These are phyloP conservation scores for Pyrus betulifolia DNA, from an alignment of 306 rosid species.

Conservation along the genomic window DNA sequence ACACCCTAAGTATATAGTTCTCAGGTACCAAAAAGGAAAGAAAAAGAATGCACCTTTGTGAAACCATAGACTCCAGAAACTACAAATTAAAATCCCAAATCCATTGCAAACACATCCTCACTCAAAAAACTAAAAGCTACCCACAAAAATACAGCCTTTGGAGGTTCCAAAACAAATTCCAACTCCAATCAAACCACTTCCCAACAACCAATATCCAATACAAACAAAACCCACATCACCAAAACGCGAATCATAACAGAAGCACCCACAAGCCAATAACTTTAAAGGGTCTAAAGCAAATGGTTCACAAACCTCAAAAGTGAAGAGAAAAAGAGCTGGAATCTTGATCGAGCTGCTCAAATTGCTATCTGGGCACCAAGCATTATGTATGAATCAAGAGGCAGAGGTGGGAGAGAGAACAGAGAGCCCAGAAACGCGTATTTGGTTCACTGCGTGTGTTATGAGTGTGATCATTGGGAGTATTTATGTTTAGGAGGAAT, in stretches of 20 bases:
- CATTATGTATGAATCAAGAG: conserved; percentile 18
- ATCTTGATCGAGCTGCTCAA: conserved; percentile 19
- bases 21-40: conserved; percentile 5
- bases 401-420: neutral
- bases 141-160: conserved; percentile 2
- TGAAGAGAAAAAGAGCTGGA: conserved; percentile 1
- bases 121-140: conserved; percentile 6
- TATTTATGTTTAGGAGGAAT: conserved; percentile 2
- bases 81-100: conserved; percentile 16
- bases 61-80: conserved; percentile 10
- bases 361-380: conserved; percentile 19
- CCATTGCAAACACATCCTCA: conserved; percentile 4
- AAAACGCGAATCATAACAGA: conserved; percentile 1
- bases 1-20: conserved; percentile 20
- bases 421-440: neutral
- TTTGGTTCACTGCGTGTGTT: neutral
- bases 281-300: neutral
- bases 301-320: conserved; percentile 32
- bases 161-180: conserved; percentile 10
- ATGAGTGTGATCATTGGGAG: conserved; percentile 8
- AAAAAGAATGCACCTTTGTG: neutral
- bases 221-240: neutral
- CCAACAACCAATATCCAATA: neutral
- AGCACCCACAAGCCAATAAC: neutral
- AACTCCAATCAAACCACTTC: conserved; percentile 6